Percentiles rank a stretch among this genome's conserved stretches.
Conservation (phyloP, 2,329 filamentous ascomycete species). For the Orbilia brochopaga region DNA sequence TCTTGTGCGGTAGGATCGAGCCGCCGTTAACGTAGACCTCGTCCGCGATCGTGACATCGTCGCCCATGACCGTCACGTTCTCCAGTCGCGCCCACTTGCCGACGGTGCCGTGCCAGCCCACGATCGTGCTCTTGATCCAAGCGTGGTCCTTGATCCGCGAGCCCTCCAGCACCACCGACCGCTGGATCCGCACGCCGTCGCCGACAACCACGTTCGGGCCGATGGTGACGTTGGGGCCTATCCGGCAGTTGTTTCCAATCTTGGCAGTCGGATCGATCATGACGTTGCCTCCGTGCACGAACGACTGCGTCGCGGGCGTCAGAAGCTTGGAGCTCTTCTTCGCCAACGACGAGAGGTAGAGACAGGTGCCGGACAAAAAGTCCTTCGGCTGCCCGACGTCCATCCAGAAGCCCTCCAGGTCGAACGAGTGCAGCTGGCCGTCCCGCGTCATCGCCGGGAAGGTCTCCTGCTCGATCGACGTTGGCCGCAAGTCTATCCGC, state of each 20-base stretch:
- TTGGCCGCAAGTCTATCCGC: slow-evolving; percentile 93
- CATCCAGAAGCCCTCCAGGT: slow-evolving; percentile 99
- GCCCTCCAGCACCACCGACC: slow-evolving; percentile 84
- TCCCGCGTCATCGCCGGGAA: slow-evolving; percentile 93
- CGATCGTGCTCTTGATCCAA: slow-evolving; percentile 98
- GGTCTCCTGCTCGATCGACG: slow-evolving; percentile 97
- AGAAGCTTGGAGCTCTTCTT: slow-evolving; percentile 90
- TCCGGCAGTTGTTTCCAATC: slow-evolving; percentile 98
- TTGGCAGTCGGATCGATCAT: slow-evolving; percentile 91
- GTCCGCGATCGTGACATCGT: slow-evolving; percentile 96
- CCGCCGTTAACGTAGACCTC: slow-evolving; percentile 99
- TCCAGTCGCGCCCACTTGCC: slow-evolving; percentile 95
- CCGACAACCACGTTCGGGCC: slow-evolving; percentile 90
- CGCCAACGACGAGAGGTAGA: slow-evolving; percentile 90
- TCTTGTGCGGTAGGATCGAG: slow-evolving; percentile 95
- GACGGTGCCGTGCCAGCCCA: slow-evolving; percentile 96
- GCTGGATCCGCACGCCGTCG: slow-evolving; percentile 90
- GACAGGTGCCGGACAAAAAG: slow-evolving; percentile 92
- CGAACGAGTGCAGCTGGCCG: slow-evolving; percentile 90
- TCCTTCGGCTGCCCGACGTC: slow-evolving; percentile 98
- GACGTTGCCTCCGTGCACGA: slow-evolving; percentile 91
- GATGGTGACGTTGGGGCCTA: slow-evolving; percentile 95
- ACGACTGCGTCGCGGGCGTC: slow-evolving; percentile 74
- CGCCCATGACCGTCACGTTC: slow-evolving; percentile 96
- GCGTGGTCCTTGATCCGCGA: slow-evolving; percentile 98